These are phyloP conservation scores for Ophiorrhiza pumila DNA, from an alignment of 257 asterid genomes.

Conservation along the genomic window DNA sequence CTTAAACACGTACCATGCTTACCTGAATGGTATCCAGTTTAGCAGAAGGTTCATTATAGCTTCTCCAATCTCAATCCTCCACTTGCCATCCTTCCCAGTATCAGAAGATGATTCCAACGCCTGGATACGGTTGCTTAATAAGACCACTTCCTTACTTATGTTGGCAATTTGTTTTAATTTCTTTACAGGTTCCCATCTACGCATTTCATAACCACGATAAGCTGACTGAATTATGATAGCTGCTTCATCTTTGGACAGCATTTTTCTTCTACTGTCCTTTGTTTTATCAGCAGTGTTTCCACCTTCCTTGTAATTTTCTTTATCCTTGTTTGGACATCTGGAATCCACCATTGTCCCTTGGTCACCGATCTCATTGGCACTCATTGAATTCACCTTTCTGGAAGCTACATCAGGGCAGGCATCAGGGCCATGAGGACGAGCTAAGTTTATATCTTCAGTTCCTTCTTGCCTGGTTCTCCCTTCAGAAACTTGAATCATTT, in stretches of 20 bases:
- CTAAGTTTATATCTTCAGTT: conserved; percentile 3
- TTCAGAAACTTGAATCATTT: conserved; percentile 36
- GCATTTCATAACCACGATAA: conserved; percentile 59
- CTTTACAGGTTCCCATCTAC: conserved; percentile 61
- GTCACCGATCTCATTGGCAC: conserved; percentile 1
- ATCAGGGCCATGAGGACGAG: neutral
- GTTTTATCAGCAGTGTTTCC: conserved; percentile 15
- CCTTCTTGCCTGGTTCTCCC: conserved; percentile 22
- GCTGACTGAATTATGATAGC: conserved; percentile 63
- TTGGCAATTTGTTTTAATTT: conserved; percentile 57
- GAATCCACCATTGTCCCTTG: conserved; percentile 18
- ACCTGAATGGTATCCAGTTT: conserved; percentile 66
- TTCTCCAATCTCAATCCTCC: conserved; percentile 39
- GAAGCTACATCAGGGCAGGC: conserved; percentile 5
- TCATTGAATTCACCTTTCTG: neutral
- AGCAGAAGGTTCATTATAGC: conserved; percentile 61
- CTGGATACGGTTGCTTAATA: conserved; percentile 35
- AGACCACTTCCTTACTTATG: conserved; percentile 40
- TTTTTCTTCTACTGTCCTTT: conserved; percentile 12
- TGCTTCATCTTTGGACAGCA: conserved; percentile 53
- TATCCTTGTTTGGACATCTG: conserved; percentile 20
- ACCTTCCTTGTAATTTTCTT: conserved; percentile 4
- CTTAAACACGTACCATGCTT: too few species aligned
- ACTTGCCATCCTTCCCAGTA: conserved; percentile 28
- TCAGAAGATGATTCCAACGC: conserved; percentile 41